phyloP scores from a whole-genome alignment of 768 basidiomycete genomes.

The Trametes cingulata region DNA sequence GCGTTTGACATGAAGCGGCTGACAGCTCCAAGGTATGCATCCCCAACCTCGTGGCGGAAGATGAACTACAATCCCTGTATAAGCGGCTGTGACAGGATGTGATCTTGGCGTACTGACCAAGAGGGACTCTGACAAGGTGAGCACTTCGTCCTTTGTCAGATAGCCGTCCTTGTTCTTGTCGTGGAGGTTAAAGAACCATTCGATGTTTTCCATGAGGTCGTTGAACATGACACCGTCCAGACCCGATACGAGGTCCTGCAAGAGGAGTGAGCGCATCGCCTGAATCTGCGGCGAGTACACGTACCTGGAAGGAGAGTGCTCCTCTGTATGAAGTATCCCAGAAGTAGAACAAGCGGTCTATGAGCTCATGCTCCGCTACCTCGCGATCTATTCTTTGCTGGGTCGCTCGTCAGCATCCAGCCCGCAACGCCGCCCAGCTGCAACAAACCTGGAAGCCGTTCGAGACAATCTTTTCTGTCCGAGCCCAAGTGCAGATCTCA shows the following conservation, averaged over 20 bases:
- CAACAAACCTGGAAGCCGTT: constrained; percentile 82
- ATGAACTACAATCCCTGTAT: constrained; percentile 67
- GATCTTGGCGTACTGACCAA: constrained; percentile 53
- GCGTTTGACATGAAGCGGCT: constrained; percentile 98
- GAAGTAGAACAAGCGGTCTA: constrained; percentile 90
- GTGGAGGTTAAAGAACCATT: constrained; percentile 97
- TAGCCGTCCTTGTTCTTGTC: constrained; percentile 96
- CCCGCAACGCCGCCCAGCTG: constrained; percentile 3
- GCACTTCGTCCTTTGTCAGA: constrained; percentile 93
- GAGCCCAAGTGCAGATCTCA: constrained; percentile 93
- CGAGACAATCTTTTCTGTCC: constrained; percentile 88
- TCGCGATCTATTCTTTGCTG: constrained; percentile 86
- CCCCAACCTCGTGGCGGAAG: constrained; percentile 95
- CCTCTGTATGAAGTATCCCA: constrained; percentile 88
- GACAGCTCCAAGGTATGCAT: constrained; percentile 94
- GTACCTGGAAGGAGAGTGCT: constrained; percentile 87
- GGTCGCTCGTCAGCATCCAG: background rate
- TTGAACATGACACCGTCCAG: constrained; percentile 93
- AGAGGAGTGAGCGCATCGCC: background rate
- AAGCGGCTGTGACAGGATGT: background rate
- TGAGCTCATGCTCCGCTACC: constrained; percentile 95
- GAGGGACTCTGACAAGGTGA: constrained; percentile 92
- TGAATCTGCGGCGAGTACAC: constrained; percentile 15
- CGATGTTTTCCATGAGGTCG: constrained; percentile 97
- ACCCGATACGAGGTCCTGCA: constrained; percentile 84